Base-by-base conservation (phyloP, 305 asterid genomes). In the Fraxinus albicans region DNA sequence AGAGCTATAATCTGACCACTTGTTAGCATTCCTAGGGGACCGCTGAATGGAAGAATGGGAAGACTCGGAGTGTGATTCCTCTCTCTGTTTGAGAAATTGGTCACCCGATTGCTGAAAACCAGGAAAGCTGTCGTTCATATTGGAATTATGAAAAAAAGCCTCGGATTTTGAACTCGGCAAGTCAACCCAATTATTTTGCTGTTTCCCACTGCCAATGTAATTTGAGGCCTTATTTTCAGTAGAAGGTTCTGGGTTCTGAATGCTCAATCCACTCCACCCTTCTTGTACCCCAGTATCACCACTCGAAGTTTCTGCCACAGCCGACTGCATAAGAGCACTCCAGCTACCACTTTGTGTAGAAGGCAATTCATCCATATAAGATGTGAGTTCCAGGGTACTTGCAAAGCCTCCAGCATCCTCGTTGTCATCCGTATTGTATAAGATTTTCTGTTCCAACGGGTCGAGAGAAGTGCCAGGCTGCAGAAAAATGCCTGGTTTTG, bases 291-390 rank as follows among this genome's bases (percentile, higher is more conserved):
- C 94, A 27, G 93, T 88, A 83, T 92, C 94, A 79, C 87, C 90
- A 78, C 95, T 84, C 47, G 95, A 92, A 82, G 93, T 90, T 86
- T 94, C 98, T 34, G 94, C 94, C 58, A 92, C 97, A 31, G 98
- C 98, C 74, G 98, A 91, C 86, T 93, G 98, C 98, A 94, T 94
- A 84, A 94, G 95, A 80, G 98, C 98, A 86, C 98, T 94, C 98
- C 97, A 94, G 89, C 94, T 92, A 80, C 96, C 97, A 89, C 92
- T 89, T 85, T 92, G 94, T 78, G 86, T 75, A 34, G 93, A 88
- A 9, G 90, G 89, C 55, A 84, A 86, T 60, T 82, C 50, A 42
- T 85, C 88, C 83, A 69, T 27, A 40, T 63, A 82, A 67, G 91
- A 86, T 13, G 85, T 78, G 79, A 82, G 79, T 65, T 88, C 93